Base-by-base conservation (phyloP, 345 rosid genomes). In the Pelargonium nanum region DNA sequence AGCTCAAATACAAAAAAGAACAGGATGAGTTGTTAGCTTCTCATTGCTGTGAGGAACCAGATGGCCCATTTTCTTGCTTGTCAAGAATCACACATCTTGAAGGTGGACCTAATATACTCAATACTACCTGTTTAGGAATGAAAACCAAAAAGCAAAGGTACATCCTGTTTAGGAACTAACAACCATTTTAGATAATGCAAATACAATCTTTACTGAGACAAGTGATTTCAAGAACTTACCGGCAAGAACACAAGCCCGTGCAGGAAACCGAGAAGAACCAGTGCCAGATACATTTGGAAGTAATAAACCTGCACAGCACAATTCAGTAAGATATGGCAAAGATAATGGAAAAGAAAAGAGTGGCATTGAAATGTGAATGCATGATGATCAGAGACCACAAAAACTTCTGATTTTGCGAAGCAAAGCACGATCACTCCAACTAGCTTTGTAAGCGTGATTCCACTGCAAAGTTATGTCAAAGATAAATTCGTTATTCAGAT, bases 181-280 rank as follows among this genome's bases (percentile, higher is more conserved):
- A n/a, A n/a, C n/a, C n/a, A n/a, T n/a, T n/a, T n/a, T n/a, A n/a
- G n/a, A n/a, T n/a, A n/a, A n/a, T n/a, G n/a, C n/a, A n/a, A n/a
- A n/a, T n/a, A n/a, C n/a, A n/a, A n/a, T n/a, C n/a, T n/a, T 0
- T 19, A 15, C 19, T 24, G 52, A 12, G 6, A 21, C 22, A 40
- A 44, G 30, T 40, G 26, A 30, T 24, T 26, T 40, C 22, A 26
- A 40, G 2, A 22, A 76, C 96, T 80, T 77, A 94, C 99, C 0
- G 99, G 99, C 66, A 94, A 73, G 76, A 90, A 90, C 22, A 94
- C 82, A 53, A 94, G 87, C 16, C 99, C 97, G 6, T 94, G 99
- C 60, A 94, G 68, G 82, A 88, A 94, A 73, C 97, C 99, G 15
- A 94, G 92, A 24, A 89, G 88, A 62, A 90, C 99, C 60, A 94